A percentile compares a stretch with the other conserved stretches of the same genome.
These are phyloP conservation scores for Trapa incisa DNA, from an alignment of 345 rosid genomes.

Conservation along the genomic window DNA sequence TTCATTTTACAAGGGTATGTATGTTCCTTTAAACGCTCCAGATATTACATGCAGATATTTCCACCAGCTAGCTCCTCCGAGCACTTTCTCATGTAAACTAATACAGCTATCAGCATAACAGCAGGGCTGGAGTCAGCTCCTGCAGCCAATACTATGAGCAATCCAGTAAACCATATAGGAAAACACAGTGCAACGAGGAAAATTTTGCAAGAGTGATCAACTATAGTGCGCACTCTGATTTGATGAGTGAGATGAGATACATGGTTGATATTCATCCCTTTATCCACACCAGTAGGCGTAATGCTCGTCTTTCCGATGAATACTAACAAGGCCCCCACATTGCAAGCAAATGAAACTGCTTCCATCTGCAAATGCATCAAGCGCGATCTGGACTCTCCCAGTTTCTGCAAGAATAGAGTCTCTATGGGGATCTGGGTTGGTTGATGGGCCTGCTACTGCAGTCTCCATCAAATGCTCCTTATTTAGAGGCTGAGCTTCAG, in stretches of 20 bases:
- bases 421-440: slow-evolving; percentile 28
- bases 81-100: background rate
- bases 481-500: slow-evolving; percentile 52
- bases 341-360: slow-evolving; percentile 87
- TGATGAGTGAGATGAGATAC: background rate
- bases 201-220: background rate
- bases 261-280: slow-evolving; percentile 7
- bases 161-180: background rate
- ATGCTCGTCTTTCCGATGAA: slow-evolving; percentile 78
- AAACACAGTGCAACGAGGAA: background rate
- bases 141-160: background rate
- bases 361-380: slow-evolving; percentile 85
- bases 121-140: background rate
- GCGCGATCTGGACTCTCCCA: slow-evolving; percentile 65
- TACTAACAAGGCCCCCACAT: slow-evolving; percentile 91
- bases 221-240: background rate
- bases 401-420: slow-evolving; percentile 69
- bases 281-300: slow-evolving; percentile 74
- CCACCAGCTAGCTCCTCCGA: background rate
- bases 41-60: background rate
- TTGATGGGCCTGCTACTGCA: slow-evolving; percentile 13
- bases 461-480: slow-evolving; percentile 16
- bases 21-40: background rate
- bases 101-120: background rate
- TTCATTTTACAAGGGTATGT: background rate